Conservation (phyloP, 495 filamentous ascomycete genomes). For the Aspergillus saccharolyticus region DNA sequence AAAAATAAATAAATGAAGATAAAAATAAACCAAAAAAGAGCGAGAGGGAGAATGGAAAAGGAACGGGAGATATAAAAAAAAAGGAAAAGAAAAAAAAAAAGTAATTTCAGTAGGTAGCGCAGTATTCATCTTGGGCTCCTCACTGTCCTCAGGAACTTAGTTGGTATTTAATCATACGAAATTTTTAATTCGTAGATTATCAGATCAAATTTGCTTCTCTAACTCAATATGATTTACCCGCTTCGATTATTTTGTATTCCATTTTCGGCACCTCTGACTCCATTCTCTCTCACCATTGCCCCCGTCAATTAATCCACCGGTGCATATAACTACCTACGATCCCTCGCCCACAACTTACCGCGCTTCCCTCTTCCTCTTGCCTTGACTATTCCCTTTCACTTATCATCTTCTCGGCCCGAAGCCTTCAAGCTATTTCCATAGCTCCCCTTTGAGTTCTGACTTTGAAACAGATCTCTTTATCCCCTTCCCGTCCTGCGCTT, state of each 20-base stretch:
- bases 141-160: not conserved
- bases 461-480: not conserved
- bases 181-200: constrained; percentile 2
- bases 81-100: too few relatives aligned
- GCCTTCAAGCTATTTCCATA: too few relatives aligned
- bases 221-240: not conserved
- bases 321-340: constrained; percentile 8
- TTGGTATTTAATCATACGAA: not conserved
- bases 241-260: not conserved
- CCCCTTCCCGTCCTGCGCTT: not conserved
- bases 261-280: not conserved
- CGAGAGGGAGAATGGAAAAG: too few relatives aligned
- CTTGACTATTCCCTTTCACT: too few relatives aligned
- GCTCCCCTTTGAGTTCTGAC: not conserved
- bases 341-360: constrained; percentile 1
- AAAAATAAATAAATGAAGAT: too few relatives aligned
- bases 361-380: not conserved
- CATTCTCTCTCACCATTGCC: not conserved
- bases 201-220: not conserved
- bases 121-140: not conserved
- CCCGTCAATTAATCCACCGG: constrained; percentile 2
- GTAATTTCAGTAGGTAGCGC: too few relatives aligned
- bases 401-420: not conserved
- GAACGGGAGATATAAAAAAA: too few relatives aligned
- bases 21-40: too few relatives aligned